Evolutionary conservation across 495 filamentous ascomycete genomes (phyloP), one percentile per base, ranked within the genome.

Genomic region (Penicillium goetzii): DNA sequence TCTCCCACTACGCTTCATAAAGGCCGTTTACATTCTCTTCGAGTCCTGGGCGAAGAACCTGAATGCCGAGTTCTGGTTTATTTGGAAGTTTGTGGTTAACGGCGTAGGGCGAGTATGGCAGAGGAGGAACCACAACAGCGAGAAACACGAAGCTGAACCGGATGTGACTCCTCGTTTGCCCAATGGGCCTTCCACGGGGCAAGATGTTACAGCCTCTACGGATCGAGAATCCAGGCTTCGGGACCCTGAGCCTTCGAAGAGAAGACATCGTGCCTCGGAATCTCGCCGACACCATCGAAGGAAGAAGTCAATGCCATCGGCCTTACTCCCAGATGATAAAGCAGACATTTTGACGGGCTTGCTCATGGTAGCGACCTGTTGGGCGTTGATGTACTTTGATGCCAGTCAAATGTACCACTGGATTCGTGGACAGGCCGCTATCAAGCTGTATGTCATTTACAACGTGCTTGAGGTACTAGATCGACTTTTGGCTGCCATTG

Each of bases 391-490:
- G 90, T 87, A 86, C 61, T 90, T 98, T 43, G 95, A 99, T 76
- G 94, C 96, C 12, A 97, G 93, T 72, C 86, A 92, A 38, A 97
- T 99, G 92, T 99, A 99, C 76, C 95, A 99, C 73, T 91, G 92
- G 70, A 97, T 99, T 69, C 88, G 92, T 50, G 95, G 92, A 9
- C 96, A 98, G 77, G 92, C 92, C 5, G 93, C 93, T 9, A 96
- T 99, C 77, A 99, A 99, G 74, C 82, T 99, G 4, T 99, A 98
- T 75, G 93, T 97, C 49, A 97, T 99, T 53, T 98, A 96, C 80
- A 98, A 98, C 69, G 91, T 96, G 33, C 83, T 99, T 4, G 95
- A 99, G 76, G 90, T 88, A 59, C 88, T 87, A 55, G 95, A 99
- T 72, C 87, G 92, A 28, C 82, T 99, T 0, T 85, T 97, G 57